Evolutionary conservation across 345 rosid genomes (phyloP).

Genomic region (Eutrema japonicum): DNA sequence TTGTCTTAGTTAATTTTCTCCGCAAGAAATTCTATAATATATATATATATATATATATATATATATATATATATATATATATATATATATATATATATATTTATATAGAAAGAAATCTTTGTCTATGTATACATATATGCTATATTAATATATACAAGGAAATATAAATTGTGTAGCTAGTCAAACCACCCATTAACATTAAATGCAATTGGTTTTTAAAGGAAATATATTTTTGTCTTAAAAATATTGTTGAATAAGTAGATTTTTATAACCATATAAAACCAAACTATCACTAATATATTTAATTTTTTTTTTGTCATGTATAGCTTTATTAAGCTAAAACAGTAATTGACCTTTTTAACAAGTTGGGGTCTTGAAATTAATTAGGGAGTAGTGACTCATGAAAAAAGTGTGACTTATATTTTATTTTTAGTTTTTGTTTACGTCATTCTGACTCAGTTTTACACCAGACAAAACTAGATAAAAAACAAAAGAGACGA

Average conservation of each 20-base stretch:
- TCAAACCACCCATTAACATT: slow-evolving; percentile 1
- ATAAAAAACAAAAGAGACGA: background rate
- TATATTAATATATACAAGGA: background rate
- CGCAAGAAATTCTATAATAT: background rate
- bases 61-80: background rate
- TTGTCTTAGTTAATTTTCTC: background rate
- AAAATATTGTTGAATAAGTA: slow-evolving; percentile 14
- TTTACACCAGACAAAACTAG: background rate
- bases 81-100: background rate
- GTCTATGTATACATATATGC: background rate
- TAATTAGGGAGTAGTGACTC: background rate
- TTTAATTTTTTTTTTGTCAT: background rate
- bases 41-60: background rate
- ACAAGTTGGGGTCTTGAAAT: background rate
- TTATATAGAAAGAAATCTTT: background rate
- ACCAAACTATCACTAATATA: background rate
- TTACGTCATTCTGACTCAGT: slow-evolving; percentile 20
- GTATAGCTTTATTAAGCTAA: background rate
- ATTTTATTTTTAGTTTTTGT: background rate
- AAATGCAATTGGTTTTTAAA: background rate
- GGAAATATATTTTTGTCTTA: background rate
- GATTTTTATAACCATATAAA: background rate
- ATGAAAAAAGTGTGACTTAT: slow-evolving; percentile 18
- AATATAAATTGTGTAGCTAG: background rate
- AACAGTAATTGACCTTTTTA: slow-evolving; percentile 7